Evolutionary conservation across 129 eudicot genomes (phyloP), one percentile per base, ranked within the genome.

Genomic region (Kitagawia praeruptora): DNA sequence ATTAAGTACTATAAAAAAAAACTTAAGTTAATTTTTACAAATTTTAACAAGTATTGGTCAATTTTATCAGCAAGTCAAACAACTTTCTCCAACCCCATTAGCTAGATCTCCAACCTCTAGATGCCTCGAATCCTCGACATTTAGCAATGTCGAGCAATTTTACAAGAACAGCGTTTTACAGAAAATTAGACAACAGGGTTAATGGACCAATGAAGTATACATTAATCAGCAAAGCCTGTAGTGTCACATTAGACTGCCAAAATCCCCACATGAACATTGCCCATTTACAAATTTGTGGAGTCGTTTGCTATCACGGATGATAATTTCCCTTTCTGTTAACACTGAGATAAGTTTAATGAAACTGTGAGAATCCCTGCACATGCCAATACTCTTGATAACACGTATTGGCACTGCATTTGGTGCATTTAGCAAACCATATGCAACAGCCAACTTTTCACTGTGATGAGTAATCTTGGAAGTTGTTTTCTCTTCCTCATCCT

Each of bases 261-360:
- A 93, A 87, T 89, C 97, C 64, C 93, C 96, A 85, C 98, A 93
- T 14, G 96, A 89, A 83, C 98, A 93, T 74, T 85, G 77, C 6
- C 97, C 97, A 28, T 82, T 71, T 77, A 69, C 85, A 87, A 93
- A 94, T 77, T 83, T 88, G 78, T 94, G 97, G 70, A 91, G 90
- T 75, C 97, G 66, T 84, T 86, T 91, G 82, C 96, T 86, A 80
- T 94, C 98, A 66, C 93, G 85, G n/a, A 94, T 75, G 61, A 91
- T 78, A 48, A 94, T 91, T 31, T 88, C 92, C 53, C 97, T 81
- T 18, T 81, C 84, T 11, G 82, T 89, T 77, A 82, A 80, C 19
- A 37, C 41, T 0, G 96, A 88, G 76, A 91, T 84, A 34, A 84
- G n/a, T 81, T 90, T 91, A 9, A 94, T 74, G 69, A 94, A 94